Evolutionary conservation across 2,329 filamentous ascomycete genomes (phyloP).

Genomic region (Nakataea oryzae): DNA sequence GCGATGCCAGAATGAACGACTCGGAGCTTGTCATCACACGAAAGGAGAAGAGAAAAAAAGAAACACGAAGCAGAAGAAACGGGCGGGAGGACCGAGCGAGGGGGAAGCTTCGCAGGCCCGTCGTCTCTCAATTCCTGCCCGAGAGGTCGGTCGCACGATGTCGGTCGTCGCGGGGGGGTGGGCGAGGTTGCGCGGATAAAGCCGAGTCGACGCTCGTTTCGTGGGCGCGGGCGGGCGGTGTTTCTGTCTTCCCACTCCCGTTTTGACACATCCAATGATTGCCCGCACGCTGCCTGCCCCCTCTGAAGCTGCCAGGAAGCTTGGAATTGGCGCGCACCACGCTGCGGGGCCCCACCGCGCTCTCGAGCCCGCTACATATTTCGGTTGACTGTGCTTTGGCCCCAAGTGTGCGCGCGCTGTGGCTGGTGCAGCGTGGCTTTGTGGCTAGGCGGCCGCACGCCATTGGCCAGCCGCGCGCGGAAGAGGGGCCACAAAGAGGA

Average conservation of each 20-base stretch:
- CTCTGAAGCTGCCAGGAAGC: background rate
- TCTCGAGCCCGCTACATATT: too few relatives aligned
- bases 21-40: slow-evolving; percentile 5
- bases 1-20: slow-evolving; percentile 2
- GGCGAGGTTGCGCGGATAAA: background rate
- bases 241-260: background rate
- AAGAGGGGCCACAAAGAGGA: too few relatives aligned
- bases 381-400: background rate
- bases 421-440: background rate
- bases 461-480: background rate
- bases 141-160: background rate
- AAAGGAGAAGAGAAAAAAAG: background rate
- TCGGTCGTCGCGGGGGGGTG: background rate
- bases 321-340: background rate
- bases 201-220: background rate
- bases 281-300: too few relatives aligned
- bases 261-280: background rate
- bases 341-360: too few relatives aligned
- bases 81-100: background rate
- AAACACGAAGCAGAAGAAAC: background rate
- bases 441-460: background rate
- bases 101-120: background rate
- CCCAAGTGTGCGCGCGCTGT: background rate
- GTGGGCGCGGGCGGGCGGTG: background rate
- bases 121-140: background rate